phyloP scores from a whole-genome alignment of 805 yeast species.

The Yarrowia sp. region DNA sequence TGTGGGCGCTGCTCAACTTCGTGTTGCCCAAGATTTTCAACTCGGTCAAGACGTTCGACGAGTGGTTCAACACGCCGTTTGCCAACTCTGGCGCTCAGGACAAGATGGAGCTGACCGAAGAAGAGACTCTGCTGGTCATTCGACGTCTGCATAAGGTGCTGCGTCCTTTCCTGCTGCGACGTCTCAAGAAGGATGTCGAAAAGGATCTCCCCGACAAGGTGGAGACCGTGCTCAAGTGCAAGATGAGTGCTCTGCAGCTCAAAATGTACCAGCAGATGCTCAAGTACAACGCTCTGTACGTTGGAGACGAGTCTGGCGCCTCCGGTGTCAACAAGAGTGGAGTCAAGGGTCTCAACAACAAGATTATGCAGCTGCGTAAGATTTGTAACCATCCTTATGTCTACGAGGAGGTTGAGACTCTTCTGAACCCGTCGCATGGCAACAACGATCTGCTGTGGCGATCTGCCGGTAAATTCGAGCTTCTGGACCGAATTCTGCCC shows the following conservation, averaged over 20 bases:
- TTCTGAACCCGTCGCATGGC: slow-evolving; percentile 65
- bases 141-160: slow-evolving; percentile 94
- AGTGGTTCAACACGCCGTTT: slow-evolving; percentile 98
- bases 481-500: slow-evolving; percentile 82
- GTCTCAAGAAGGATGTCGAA: slow-evolving; percentile 95
- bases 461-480: slow-evolving; percentile 90
- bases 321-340: slow-evolving; percentile 40
- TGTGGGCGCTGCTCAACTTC: slow-evolving; percentile 93
- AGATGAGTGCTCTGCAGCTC: slow-evolving; percentile 80
- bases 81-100: slow-evolving; percentile 97
- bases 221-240: slow-evolving; percentile 91
- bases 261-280: slow-evolving; percentile 88
- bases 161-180: slow-evolving; percentile 88
- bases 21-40: slow-evolving; percentile 95
- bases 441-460: slow-evolving; percentile 84
- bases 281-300: slow-evolving; percentile 72
- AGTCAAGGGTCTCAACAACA: slow-evolving; percentile 85
- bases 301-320: slow-evolving; percentile 52
- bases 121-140: slow-evolving; percentile 88
- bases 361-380: slow-evolving; percentile 92
- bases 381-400: slow-evolving; percentile 98
- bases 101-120: slow-evolving; percentile 89
- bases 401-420: slow-evolving; percentile 87
- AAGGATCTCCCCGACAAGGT: slow-evolving; percentile 94
- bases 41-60: slow-evolving; percentile 94